Evolutionary conservation across 306 rosid genomes (phyloP), one percentile per base, ranked within the genome.

Genomic region (Acacia crassicarpa): DNA sequence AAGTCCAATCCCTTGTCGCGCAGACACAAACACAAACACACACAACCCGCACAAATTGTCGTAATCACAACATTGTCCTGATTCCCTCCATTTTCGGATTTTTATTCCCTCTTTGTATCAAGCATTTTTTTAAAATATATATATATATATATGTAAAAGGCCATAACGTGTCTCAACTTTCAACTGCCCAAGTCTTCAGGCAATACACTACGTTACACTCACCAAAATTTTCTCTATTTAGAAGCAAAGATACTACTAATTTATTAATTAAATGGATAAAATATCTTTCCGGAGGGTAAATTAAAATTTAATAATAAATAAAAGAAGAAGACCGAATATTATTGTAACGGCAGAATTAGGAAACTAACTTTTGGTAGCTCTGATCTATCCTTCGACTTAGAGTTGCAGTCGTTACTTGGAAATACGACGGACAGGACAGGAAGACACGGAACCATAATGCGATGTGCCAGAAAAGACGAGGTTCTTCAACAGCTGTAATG

Each of bases 401-500:
- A 14, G 27, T 68, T 43, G 19, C 53, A 53, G 61, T 8, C 25
- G 8, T 54, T 20, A 20, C 12, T 54, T 54, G 8, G 53, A 69
- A 43, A 68, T 35, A 9, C 0, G 71, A 33, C 35, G 68, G 44
- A 8, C 9, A 38, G 23, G 49, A 4, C 7, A 8, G 9, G 19
- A n/a, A n/a, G 35, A 43, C 54, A 2, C 4, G 0, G 56, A 20
- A 6, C 20, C 63, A 22, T 56, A 48, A 44, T 2, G 9, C 30
- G 3, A 9, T 2, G 35, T 13, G 75, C 22, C 54, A 44, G 25
- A 67, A 38, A 35, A 19, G 49, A 43, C 27, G 8, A 67, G 25
- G 23, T 67, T 25, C 22, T 2, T 25, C 41, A 72, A 72, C 76
- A 72, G 76, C 76, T 72, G 76, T 72, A 44, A 89, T 85, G 95